Evolutionary conservation across 2,329 filamentous ascomycete genomes (phyloP), one percentile per base, ranked within the genome.

Genomic region (Arthrobotrys conoides): DNA sequence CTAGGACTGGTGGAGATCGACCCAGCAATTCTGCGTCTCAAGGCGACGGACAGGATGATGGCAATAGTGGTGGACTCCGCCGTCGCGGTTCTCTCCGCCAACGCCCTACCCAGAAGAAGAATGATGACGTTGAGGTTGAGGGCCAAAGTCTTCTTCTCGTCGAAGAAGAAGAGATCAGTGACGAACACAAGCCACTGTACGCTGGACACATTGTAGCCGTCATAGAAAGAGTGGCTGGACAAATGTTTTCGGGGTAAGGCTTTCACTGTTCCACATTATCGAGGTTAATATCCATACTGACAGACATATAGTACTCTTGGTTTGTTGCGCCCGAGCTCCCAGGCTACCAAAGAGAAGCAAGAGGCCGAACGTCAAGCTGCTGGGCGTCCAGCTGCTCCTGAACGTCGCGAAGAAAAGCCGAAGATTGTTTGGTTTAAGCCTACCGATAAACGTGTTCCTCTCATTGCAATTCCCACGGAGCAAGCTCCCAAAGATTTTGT

Each of bases 341-440:
- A 98, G 86, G 96, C 96, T 64, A 99, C 96, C 71, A 99, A 98
- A 87, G 96, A 99, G 87, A 98, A 98, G 87, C 96, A 99, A 85
- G 96, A 99, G 85, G 96, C 96, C 53, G 96, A 99, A 87, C 91
- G 96, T 80, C 92, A 93, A 81, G 94, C 94, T 82, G 88, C 89
- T 80, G 86, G 86, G 68, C 91, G 92, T 80, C 89, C 89, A 78
- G 89, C 91, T 67, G 91, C 96, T 81, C 93, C 94, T 79, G 91
- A 92, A 81, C 93, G 94, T 68, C 90, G 93, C 80, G 94, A 96
- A 84, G 96, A 99, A 81, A 97, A 97, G 86, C 96, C 96, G 80
- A 99, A 99, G 90, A 99, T 99, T 86, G 96, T 99, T 49, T 99
- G 96, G 96, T 99, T 99, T 87, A 99, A 99, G 88, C 96, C 96